Percentiles rank a stretch among this genome's conserved stretches.
These are phyloP conservation scores for Rhododendron ferrugineum DNA, from an alignment of 148 eudicot species.

Conservation along the genomic window DNA sequence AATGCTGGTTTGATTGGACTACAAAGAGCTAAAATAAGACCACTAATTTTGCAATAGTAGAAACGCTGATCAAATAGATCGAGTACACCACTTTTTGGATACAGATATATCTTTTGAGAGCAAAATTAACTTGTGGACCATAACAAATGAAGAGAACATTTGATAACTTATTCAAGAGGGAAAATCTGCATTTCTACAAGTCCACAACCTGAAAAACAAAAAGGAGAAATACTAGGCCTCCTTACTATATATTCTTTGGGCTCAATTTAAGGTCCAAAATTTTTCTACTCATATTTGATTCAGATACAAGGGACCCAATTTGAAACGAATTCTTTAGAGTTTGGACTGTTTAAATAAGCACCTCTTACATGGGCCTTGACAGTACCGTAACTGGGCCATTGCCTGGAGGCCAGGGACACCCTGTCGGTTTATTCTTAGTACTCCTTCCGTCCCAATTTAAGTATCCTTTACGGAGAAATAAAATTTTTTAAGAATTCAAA, in stretches of 20 bases:
- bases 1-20: too few species aligned
- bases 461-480: too few species aligned
- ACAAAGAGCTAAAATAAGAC: too few species aligned
- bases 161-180: neutral
- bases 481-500: too few species aligned
- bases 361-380: neutral
- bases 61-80: neutral
- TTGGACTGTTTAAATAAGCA: neutral
- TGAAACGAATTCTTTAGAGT: neutral
- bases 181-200: too few species aligned
- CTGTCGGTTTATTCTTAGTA: too few species aligned
- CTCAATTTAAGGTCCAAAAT: neutral
- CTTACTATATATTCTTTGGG: neutral
- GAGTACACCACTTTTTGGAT: too few species aligned
- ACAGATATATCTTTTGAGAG: too few species aligned
- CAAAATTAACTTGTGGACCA: neutral
- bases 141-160: neutral
- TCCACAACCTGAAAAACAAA: too few species aligned
- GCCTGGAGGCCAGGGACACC: neutral
- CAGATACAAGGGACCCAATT: neutral
- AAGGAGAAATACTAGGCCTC: neutral
- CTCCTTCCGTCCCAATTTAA: too few species aligned
- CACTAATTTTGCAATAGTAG: too few species aligned
- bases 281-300: too few species aligned
- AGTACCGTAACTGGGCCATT: neutral